These are phyloP conservation scores for Chaetomium globosum DNA, from an alignment of 2,329 filamentous ascomycete genomes.

Conservation along the genomic window DNA sequence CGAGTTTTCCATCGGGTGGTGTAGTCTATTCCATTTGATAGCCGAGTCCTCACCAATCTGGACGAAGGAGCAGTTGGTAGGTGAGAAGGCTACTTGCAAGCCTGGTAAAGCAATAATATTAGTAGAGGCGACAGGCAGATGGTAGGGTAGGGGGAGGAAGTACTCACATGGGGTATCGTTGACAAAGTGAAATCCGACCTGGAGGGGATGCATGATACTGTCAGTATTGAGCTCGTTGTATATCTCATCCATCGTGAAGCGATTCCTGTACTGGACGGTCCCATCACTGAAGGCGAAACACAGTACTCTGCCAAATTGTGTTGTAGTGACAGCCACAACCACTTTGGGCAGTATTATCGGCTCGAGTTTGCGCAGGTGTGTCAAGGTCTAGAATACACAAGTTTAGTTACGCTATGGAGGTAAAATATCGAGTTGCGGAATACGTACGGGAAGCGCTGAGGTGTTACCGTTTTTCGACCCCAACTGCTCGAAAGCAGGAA, in stretches of 20 bases:
- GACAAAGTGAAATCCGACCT: slow-evolving; percentile 75
- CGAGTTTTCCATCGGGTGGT: slow-evolving; percentile 54
- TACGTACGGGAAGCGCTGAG: slow-evolving; percentile 48
- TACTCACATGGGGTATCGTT: slow-evolving; percentile 65
- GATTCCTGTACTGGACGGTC: slow-evolving; percentile 76
- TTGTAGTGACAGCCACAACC: slow-evolving; percentile 66
- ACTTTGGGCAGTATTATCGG: slow-evolving; percentile 71
- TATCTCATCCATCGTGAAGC: slow-evolving; percentile 70
- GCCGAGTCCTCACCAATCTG: slow-evolving; percentile 62
- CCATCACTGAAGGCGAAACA: slow-evolving; percentile 79
- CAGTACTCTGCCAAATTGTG: slow-evolving; percentile 71
- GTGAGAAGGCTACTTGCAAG: slow-evolving; percentile 63
- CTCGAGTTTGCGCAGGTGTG: slow-evolving; percentile 63
- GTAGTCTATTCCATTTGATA: slow-evolving; percentile 60
- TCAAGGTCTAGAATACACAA: slow-evolving; percentile 34
- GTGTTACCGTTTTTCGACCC: slow-evolving; percentile 57
- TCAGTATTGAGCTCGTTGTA: slow-evolving; percentile 65
- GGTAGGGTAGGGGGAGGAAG: background rate
- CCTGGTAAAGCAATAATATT: slow-evolving; percentile 43
- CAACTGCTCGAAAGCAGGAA: slow-evolving; percentile 77
- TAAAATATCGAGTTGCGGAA: background rate
- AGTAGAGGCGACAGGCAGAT: slow-evolving; percentile 23
- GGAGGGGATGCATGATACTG: slow-evolving; percentile 69
- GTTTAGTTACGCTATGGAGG: slow-evolving; percentile 17
- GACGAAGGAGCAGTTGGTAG: slow-evolving; percentile 60